A percentile compares a stretch with the other conserved stretches of the same genome.
Evolutionary conservation across 140 eudicot genomes (phyloP).

Genomic region (Ambrosia hybrid): DNA sequence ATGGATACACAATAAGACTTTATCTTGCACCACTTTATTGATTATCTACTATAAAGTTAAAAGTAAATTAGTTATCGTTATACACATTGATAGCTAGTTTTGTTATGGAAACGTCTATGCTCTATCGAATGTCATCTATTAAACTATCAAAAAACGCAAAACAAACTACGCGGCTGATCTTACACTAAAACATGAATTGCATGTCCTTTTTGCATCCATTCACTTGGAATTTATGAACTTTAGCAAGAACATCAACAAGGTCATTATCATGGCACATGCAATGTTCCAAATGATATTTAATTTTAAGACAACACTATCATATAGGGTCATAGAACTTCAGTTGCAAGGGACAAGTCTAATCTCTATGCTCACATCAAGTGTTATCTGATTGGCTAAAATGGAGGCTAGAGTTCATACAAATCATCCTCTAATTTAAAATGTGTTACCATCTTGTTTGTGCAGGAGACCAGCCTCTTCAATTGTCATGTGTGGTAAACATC

Average conservation of each 20-base stretch:
- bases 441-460: not conserved
- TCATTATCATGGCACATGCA: slow-evolving; percentile 43
- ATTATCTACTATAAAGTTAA: not conserved
- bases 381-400: slow-evolving; percentile 17
- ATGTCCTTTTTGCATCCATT: slow-evolving; percentile 23
- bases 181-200: not conserved
- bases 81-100: not conserved
- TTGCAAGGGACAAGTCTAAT: slow-evolving; percentile 39
- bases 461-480: slow-evolving; percentile 15
- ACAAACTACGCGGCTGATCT: not conserved
- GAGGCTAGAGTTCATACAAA: slow-evolving; percentile 14
- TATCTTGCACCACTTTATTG: not conserved
- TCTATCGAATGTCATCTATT: not conserved
- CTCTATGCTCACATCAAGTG: slow-evolving; percentile 26
- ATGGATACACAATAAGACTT: too few relatives aligned
- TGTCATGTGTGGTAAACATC: slow-evolving; percentile 3
- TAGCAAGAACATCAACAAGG: slow-evolving; percentile 30
- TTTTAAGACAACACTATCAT: slow-evolving; percentile 26
- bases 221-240: slow-evolving; percentile 18
- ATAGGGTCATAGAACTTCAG: slow-evolving; percentile 32
- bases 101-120: not conserved
- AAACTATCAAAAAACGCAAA: not conserved
- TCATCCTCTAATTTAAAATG: not conserved
- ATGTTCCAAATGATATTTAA: slow-evolving; percentile 31
- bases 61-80: not conserved